Base-by-base conservation (phyloP, 345 rosid genomes). In the Eucalyptus virginea region DNA sequence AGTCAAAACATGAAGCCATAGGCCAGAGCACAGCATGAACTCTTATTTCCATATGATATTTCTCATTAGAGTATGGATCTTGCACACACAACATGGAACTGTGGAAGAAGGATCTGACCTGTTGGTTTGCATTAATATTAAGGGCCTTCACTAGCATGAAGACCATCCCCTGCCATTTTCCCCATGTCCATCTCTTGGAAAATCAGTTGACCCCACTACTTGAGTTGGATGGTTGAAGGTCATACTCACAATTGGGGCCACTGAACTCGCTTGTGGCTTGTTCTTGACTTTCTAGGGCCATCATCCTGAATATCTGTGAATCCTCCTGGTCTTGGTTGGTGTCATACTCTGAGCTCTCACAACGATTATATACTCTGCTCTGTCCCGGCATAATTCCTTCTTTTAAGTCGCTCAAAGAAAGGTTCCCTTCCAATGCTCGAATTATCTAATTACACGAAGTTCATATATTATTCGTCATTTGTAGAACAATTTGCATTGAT, bases 371-470 rank as follows among this genome's bases (percentile, higher is more conserved):
- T 5, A 87, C 65, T 87, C 89, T 88, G 89, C 96, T 94, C 30
- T 93, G 91, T 34, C 96, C 97, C 14, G 96, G 95, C 62, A 86
- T 69, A 9, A 87, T 88, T 90, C 97, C 97, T 86, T 93, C 94
- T 15, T 93, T 94, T 81, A 97, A 91, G 45, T 97, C 96, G 45
- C 92, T 94, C 60, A 95, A 60, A 60, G 97, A 91, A 54, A 94
- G 88, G 87, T 96, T 96, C 47, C 99, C 99, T 91, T 95, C 98
- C 69, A 97, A 91, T 86, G 94, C 98, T 93, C 96, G 96, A 89
- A 96, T 95, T 86, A 97, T 92, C 99, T 97, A 94, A 89, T 37
- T 37, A 34, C 81, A 72, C 8, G 3, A 72, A 72, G 4, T 3
- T 72, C 26, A 37, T 34, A 72, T 37, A 40, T 72, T 37, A 72